Evolutionary conservation across 176 grass and related monocot species (phyloP), one percentile per base, ranked within the genome.

Genomic region (Cocos nucifera): DNA sequence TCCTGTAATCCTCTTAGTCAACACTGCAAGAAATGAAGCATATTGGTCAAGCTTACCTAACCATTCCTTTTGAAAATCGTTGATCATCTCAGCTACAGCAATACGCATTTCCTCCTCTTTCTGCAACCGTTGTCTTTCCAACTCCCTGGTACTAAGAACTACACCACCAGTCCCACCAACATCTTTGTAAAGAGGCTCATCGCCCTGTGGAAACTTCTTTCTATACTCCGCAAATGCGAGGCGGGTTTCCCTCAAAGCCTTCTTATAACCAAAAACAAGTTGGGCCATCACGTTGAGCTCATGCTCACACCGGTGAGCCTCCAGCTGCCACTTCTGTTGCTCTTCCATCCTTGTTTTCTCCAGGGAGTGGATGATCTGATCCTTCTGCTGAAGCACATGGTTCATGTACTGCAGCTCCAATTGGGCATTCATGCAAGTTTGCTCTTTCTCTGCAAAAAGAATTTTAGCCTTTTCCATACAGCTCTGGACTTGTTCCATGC

Each of bases 221-320:
- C 76, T 90, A 53, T 90, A 86, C 17, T 80, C 69, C 7, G 71
- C 25, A 63, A 86, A 90, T 71, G 73, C 72, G 24, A 35, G 58
- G 9, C 53, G 65, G 56, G 20, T 83, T 23, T 80, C 63, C 65
- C 73, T 83, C 62, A 90, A 74, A 57, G 79, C 73, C 70, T 60
- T 86, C 53, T 73, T 86, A 54, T 90, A 90, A 15, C 75, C 62
- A 51, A 67, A 59, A 18, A 79, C 63, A 62, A 90, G 64, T 39
- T 90, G 76, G 5, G 72, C 82, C 79, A 90, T 80, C 61, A 83
- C 72, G 77, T 79, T 90, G 56, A 90, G 62, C 68, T 90, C 87
- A 74, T 86, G 73, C 69, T 90, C 82, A 17, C 79, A 90, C 6
- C 72, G 76, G 58, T 73, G 77, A 82, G 79, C 56, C 50, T 90